These are phyloP conservation scores for Pyrrhoderma noxium DNA, from an alignment of 1,284 basidiomycete genomes.

Conservation along the genomic window DNA sequence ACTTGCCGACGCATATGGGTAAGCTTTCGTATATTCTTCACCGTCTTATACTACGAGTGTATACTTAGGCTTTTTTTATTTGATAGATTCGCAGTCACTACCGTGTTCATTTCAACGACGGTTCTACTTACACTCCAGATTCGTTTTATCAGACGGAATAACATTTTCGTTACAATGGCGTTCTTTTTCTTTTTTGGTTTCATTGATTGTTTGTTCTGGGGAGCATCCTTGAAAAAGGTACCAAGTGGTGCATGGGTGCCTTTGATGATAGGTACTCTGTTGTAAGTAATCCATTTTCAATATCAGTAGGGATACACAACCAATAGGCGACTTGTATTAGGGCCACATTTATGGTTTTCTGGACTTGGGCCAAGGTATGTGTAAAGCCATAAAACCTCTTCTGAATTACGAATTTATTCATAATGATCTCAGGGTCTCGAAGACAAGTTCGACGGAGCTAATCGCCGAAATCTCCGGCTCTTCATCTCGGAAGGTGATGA, in stretches of 20 bases:
- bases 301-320: background rate
- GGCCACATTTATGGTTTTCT: slow-evolving; percentile 44
- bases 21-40: slow-evolving; percentile 8
- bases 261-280: slow-evolving; percentile 43
- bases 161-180: slow-evolving; percentile 35
- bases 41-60: background rate
- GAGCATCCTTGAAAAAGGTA: slow-evolving; percentile 51
- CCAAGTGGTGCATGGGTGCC: slow-evolving; percentile 61
- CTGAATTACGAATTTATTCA: background rate
- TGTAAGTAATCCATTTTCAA: slow-evolving; percentile 30
- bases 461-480: slow-evolving; percentile 46
- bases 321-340: slow-evolving; percentile 24
- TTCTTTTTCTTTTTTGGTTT: slow-evolving; percentile 56
- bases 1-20: slow-evolving; percentile 47
- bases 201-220: slow-evolving; percentile 58
- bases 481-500: slow-evolving; percentile 34
- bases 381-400: slow-evolving; percentile 1
- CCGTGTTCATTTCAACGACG: slow-evolving; percentile 57
- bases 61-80: slow-evolving; percentile 11
- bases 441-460: slow-evolving; percentile 48
- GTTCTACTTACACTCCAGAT: slow-evolving; percentile 53
- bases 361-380: slow-evolving; percentile 53
- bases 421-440: slow-evolving; percentile 41
- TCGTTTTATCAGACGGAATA: slow-evolving; percentile 44
- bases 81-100: slow-evolving; percentile 55